These are phyloP conservation scores for Xanthoconium separans DNA, from an alignment of 1,284 basidiomycete genomes.

Conservation along the genomic window DNA sequence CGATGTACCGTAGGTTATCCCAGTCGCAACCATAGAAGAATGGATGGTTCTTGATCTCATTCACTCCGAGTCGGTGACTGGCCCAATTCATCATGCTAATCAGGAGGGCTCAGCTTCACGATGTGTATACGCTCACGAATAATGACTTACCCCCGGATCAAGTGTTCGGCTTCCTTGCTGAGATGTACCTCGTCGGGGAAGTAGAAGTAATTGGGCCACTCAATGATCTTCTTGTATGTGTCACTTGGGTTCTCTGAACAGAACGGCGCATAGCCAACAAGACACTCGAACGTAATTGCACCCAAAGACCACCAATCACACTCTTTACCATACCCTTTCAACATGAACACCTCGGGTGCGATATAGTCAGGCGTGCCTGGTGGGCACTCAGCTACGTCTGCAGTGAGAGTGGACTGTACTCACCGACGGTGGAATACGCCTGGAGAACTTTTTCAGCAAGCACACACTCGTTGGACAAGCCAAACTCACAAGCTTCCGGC, in stretches of 20 bases:
- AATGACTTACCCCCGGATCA: conserved; percentile 72
- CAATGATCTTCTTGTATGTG: conserved; percentile 98
- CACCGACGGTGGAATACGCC: conserved; percentile 98
- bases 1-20: conserved; percentile 86
- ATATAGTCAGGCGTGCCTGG: conserved; percentile 66
- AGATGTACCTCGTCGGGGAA: conserved; percentile 98
- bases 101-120: conserved; percentile 6
- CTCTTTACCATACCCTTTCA: conserved; percentile 97
- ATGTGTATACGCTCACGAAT: background rate
- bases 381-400: conserved; percentile 4
- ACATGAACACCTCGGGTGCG: conserved; percentile 96
- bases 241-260: conserved; percentile 98
- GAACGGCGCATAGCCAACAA: conserved; percentile 97
- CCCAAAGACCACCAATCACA: conserved; percentile 99
- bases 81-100: conserved; percentile 82
- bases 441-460: conserved; percentile 33
- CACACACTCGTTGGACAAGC: background rate
- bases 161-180: conserved; percentile 88
- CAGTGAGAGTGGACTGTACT: conserved; percentile 3
- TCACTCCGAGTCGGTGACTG: conserved; percentile 75
- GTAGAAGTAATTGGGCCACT: conserved; percentile 87
- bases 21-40: conserved; percentile 99
- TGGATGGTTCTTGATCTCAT: conserved; percentile 90
- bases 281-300: conserved; percentile 98
- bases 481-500: conserved; percentile 81